Percentiles rank a stretch among this genome's conserved stretches.
Evolutionary conservation across 2,329 filamentous ascomycete genomes (phyloP).

Genomic region (Phoma sp.): DNA sequence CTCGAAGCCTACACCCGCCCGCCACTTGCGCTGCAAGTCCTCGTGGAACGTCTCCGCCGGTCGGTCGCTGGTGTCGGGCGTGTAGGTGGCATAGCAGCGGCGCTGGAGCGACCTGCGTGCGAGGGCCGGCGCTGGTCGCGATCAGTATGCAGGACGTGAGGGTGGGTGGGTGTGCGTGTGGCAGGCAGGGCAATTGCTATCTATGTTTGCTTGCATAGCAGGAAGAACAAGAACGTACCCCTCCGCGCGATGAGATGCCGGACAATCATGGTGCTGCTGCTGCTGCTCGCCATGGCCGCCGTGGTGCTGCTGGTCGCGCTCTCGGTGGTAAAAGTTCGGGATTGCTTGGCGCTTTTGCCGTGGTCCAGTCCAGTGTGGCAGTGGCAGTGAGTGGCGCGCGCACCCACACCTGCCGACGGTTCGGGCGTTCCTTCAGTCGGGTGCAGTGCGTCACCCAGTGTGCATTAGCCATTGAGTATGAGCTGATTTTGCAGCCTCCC

Average conservation of each 20-base stretch:
- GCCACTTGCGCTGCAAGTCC: not conserved
- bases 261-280: slow-evolving; percentile 49
- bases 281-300: slow-evolving; percentile 7
- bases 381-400: too few relatives aligned
- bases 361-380: too few relatives aligned
- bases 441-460: not conserved
- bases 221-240: slow-evolving; percentile 32
- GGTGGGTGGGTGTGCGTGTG: too few relatives aligned
- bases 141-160: not conserved
- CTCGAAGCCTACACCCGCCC: slow-evolving; percentile 3
- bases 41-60: not conserved
- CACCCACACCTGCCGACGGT: too few relatives aligned
- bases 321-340: too few relatives aligned
- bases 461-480: not conserved
- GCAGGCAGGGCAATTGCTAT: too few relatives aligned
- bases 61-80: not conserved
- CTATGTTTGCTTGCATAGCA: too few relatives aligned
- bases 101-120: not conserved
- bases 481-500: not conserved
- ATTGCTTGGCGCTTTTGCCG: too few relatives aligned
- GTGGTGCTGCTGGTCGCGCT: not conserved
- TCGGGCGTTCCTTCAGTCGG: too few relatives aligned
- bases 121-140: slow-evolving; percentile 2
- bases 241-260: slow-evolving; percentile 50
- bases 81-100: slow-evolving; percentile 7